Evolutionary conservation across 768 basidiomycete species (phyloP).

Genomic region (Stropharia rugosoannulata): DNA sequence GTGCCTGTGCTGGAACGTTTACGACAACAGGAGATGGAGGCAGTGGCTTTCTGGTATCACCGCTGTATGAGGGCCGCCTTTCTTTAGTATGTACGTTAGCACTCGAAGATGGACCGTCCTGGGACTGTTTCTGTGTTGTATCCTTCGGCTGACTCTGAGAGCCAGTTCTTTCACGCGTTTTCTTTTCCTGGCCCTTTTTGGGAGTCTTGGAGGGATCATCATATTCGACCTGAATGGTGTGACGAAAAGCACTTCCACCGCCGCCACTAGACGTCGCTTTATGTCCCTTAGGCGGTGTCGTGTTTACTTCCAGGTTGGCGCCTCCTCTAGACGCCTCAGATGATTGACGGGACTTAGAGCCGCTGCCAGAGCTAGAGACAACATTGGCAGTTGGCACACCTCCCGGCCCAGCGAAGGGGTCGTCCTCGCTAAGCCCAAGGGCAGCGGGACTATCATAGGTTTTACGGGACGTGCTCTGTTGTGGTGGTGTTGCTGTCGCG

Average conservation of each 20-base stretch:
- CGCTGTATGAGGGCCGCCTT: constrained; percentile 29
- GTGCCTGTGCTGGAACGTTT: background rate
- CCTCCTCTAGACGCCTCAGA: constrained; percentile 14
- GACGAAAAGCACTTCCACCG: constrained; percentile 51
- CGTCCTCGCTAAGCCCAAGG: constrained; percentile 53
- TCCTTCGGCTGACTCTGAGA: constrained; percentile 19
- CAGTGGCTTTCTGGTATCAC: constrained; percentile 27
- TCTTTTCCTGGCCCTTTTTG: constrained; percentile 30
- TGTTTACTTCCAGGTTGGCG: constrained; percentile 10
- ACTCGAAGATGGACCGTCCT: constrained; percentile 5
- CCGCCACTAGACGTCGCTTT: constrained; percentile 47
- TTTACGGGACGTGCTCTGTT: constrained; percentile 11
- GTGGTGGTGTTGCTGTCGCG: constrained; percentile 29
- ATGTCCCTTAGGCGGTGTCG: constrained; percentile 36
- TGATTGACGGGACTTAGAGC: constrained; percentile 10
- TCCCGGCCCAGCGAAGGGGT: constrained; percentile 65
- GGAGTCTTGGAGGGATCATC: constrained; percentile 49
- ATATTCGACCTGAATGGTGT: constrained; percentile 98
- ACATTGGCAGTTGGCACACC: constrained; percentile 18
- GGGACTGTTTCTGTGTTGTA: constrained; percentile 1
- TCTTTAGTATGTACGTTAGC: constrained; percentile 24
- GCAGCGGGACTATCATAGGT: constrained; percentile 34
- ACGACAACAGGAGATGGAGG: constrained; percentile 26
- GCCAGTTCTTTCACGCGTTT: constrained; percentile 25
- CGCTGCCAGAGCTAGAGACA: constrained; percentile 7